Evolutionary conservation across 257 asterid genomes (phyloP).

Genomic region (Solanum bulbocastanum): DNA sequence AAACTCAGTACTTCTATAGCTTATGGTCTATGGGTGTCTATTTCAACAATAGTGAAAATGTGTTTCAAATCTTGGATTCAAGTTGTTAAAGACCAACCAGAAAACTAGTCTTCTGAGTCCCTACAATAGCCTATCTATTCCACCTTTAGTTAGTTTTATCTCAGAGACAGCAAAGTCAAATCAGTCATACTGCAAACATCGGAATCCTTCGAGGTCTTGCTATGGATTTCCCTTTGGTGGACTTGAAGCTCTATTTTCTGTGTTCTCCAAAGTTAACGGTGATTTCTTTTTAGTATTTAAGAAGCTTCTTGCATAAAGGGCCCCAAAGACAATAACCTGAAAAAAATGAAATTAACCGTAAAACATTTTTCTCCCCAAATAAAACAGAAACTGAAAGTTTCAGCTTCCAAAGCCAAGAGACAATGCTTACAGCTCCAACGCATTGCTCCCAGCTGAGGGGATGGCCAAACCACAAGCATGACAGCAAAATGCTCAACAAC

Average conservation of each 20-base stretch:
- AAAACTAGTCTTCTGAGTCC: not conserved
- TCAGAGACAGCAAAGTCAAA: not conserved
- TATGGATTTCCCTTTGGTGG: conserved; percentile 33
- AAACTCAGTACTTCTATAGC: not conserved
- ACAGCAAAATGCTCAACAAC: conserved; percentile 86
- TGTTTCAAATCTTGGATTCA: not conserved
- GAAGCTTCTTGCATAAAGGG: conserved; percentile 72
- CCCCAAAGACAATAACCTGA: conserved; percentile 83
- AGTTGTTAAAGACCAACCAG: not conserved
- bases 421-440: conserved; percentile 70
- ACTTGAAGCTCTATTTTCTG: conserved; percentile 33
- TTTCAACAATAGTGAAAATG: not conserved
- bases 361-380: not conserved
- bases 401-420: not conserved
- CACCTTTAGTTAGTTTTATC: not conserved
- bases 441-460: conserved; percentile 87
- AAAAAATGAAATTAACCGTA: not conserved
- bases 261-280: conserved; percentile 20
- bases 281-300: conserved; percentile 35
- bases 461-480: conserved; percentile 89
- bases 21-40: not conserved
- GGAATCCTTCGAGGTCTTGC: not conserved
- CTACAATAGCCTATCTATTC: not conserved
- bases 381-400: not conserved
- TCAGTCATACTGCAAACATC: not conserved